Evolutionary conservation across 805 yeast species (phyloP).

Genomic region (Hagleromyces aurorensis): DNA sequence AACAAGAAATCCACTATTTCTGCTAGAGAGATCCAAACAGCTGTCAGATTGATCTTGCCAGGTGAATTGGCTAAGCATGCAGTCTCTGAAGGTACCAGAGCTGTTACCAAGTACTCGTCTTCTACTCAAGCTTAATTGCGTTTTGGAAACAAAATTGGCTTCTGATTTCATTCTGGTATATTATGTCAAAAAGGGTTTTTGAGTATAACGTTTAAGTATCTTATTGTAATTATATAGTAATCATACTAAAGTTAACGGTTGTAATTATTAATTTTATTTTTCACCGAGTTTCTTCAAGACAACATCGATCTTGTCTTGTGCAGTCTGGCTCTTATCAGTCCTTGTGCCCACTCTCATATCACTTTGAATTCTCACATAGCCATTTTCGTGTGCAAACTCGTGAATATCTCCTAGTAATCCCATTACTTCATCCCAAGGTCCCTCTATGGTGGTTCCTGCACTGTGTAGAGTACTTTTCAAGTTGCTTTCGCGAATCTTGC

Average conservation of each 20-base stretch:
- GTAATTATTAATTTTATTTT: slow-evolving; percentile 3
- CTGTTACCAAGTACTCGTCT: slow-evolving; percentile 88
- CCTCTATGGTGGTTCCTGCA: slow-evolving; percentile 87
- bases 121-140: slow-evolving; percentile 23
- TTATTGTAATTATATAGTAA: slow-evolving; percentile 5
- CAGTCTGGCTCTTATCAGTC: slow-evolving; percentile 63
- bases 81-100: slow-evolving; percentile 92
- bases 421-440: slow-evolving; percentile 90
- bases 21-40: slow-evolving; percentile 93
- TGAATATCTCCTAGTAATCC: slow-evolving; percentile 71
- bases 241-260: slow-evolving; percentile 1
- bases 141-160: slow-evolving; percentile 4
- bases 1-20: slow-evolving; percentile 93
- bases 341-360: slow-evolving; percentile 86
- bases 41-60: slow-evolving; percentile 89
- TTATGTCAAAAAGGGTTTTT: slow-evolving; percentile 3
- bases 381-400: slow-evolving; percentile 59
- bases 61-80: slow-evolving; percentile 97
- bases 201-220: slow-evolving; percentile 5
- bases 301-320: slow-evolving; percentile 61
- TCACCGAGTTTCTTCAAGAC: slow-evolving; percentile 45
- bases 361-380: slow-evolving; percentile 72
- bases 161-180: slow-evolving; percentile 3
- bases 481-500: slow-evolving; percentile 51
- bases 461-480: slow-evolving; percentile 70